Evolutionary conservation across 1,284 basidiomycete species (phyloP), one percentile per base, ranked within the genome.

Genomic region (Cutaneotrichosporon arboriforme): DNA sequence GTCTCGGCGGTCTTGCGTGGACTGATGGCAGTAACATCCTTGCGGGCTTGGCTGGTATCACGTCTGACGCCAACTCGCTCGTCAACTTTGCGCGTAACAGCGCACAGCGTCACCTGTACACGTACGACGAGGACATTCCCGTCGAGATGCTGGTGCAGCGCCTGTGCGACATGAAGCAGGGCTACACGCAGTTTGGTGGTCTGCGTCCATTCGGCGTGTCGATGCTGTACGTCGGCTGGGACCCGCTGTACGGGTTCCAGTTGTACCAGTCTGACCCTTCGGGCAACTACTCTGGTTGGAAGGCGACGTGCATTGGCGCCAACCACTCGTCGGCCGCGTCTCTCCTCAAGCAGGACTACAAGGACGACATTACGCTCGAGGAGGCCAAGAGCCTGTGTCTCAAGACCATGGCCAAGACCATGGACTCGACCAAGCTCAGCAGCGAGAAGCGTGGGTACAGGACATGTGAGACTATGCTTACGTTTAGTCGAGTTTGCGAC

Each of bases 221-320:
- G 23, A 80, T 98, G 50, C 83, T 98, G 44, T 97, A 97, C 65
- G 92, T 94, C 14, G 94, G 94, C 35, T 92, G 92, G 73, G 96
- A 98, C 77, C 85, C 90, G 46, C 89, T 97, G 70, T 91, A 97
- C 76, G 79, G 86, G 54, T 97, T 98, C 83, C 94, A 98, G 75
- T 83, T 98, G 23, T 98, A 98, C 80, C 92, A 97, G 74, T 94
- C 91, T 14, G 94, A 98, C 74, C 94, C 96, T 2, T 96, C 91
- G 43, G 94, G 94, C 13, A 98, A 98, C 78, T 98, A 97, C 76
- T 90, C 88, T 0, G 94, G 96, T 13, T 98, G 94, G 96, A 97
- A 97, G 76, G 94, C 94, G 43, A 97, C 93, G 5, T 97, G 91
- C 73, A 91, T 97, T 64, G 94, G 94, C 31, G 89, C 90, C 38